phyloP scores from a whole-genome alignment of 345 rosid species.

The Syzygium oleosum region DNA sequence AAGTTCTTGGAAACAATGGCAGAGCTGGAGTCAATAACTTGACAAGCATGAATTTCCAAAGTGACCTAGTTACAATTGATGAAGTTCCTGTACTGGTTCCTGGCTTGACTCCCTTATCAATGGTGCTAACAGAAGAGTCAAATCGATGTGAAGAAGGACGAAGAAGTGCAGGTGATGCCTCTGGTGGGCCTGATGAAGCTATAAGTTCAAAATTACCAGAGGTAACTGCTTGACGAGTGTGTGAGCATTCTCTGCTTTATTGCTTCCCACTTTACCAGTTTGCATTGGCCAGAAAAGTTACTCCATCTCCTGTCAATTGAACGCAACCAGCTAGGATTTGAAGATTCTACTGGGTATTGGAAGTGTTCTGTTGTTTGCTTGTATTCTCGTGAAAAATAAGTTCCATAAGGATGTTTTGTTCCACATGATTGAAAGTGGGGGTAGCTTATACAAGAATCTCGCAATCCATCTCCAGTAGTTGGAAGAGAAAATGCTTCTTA shows the following conservation, averaged over 20 bases:
- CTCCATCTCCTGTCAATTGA: background rate
- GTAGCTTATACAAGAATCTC: background rate
- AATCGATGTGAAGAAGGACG: constrained; percentile 5
- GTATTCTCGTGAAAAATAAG: constrained; percentile 10
- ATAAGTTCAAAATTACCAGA: constrained; percentile 16
- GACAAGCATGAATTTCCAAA: constrained; percentile 5
- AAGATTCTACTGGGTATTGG: background rate
- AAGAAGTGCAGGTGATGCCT: constrained; percentile 14
- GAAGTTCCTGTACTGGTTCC: constrained; percentile 58
- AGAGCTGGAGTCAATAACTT: background rate
- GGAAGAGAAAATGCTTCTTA: background rate
- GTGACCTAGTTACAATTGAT: constrained; percentile 21
- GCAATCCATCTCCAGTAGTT: background rate
- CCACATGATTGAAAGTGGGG: background rate
- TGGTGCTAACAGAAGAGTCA: constrained; percentile 10
- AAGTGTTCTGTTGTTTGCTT: constrained; percentile 1
- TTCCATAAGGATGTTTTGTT: background rate
- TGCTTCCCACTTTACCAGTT: background rate
- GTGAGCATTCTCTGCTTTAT: constrained; percentile 4
- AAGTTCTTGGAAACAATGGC: background rate
- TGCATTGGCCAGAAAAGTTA: background rate
- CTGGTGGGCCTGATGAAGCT: constrained; percentile 19
- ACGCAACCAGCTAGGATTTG: background rate
- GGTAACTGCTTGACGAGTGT: constrained; percentile 47
- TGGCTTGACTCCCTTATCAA: constrained; percentile 37